Conservation (phyloP, 148 eudicot genomes). For the Cornus kousa region DNA sequence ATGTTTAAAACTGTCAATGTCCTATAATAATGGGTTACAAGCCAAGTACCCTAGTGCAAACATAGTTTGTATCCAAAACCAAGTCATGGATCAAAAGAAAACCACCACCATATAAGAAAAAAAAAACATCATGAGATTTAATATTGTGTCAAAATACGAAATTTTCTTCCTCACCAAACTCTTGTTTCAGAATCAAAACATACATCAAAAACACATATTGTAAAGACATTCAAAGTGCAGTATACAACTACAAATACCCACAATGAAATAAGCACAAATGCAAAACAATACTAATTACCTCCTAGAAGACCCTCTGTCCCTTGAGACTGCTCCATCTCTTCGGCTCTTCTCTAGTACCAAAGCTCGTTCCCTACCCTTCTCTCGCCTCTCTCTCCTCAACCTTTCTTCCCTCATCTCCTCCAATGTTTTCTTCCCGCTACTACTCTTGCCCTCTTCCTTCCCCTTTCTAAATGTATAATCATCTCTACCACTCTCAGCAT, state of each 20-base stretch:
- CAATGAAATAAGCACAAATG: background rate
- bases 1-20: too few relatives aligned
- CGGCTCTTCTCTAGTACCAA: slow-evolving; percentile 44
- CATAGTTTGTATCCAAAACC: too few relatives aligned
- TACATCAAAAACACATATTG: background rate
- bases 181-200: background rate
- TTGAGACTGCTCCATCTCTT: slow-evolving; percentile 12
- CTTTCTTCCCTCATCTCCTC: slow-evolving; percentile 87
- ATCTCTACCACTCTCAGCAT: slow-evolving; percentile 18
- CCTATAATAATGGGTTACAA: too few relatives aligned
- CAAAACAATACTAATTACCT: slow-evolving; percentile 25
- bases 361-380: slow-evolving; percentile 70
- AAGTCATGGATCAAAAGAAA: too few relatives aligned
- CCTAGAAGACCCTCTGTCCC: slow-evolving; percentile 24
- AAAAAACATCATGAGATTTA: too few relatives aligned
- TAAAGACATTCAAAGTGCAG: background rate
- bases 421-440: slow-evolving; percentile 50
- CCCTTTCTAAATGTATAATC: background rate
- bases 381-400: slow-evolving; percentile 77
- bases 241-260: too few relatives aligned
- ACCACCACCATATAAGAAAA: too few relatives aligned
- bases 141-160: too few relatives aligned
- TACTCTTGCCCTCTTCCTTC: slow-evolving; percentile 18
- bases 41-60: too few relatives aligned
- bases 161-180: too few relatives aligned